These are phyloP conservation scores for Podospora pseudoanserina DNA, from an alignment of 495 filamentous ascomycete genomes.

Conservation along the genomic window DNA sequence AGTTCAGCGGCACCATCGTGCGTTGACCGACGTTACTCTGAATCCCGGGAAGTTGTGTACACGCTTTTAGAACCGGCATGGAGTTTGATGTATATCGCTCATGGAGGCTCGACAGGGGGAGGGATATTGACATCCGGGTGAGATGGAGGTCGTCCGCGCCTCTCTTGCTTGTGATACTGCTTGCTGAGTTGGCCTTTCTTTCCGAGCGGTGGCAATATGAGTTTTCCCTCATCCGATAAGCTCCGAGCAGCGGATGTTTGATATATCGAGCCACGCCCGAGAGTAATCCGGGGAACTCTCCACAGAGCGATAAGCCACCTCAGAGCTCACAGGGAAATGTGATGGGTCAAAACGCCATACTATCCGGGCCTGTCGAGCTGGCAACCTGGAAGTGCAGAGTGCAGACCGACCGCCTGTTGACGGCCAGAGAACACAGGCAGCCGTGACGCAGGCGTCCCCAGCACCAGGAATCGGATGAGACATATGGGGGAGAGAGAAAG, in stretches of 20 bases:
- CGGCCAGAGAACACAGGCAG: no score
- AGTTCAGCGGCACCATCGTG: slow-evolving; percentile 6
- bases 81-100: slow-evolving; percentile 5
- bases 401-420: no score
- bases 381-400: background rate
- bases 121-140: background rate
- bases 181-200: background rate
- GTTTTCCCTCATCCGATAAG: slow-evolving; percentile 12
- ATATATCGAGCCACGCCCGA: slow-evolving; percentile 6
- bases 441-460: background rate
- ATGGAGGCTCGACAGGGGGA: background rate
- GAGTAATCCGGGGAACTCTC: slow-evolving; percentile 18
- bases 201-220: slow-evolving; percentile 6
- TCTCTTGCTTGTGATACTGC: background rate
- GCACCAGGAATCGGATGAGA: background rate
- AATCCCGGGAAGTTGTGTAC: slow-evolving; percentile 7
- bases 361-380: background rate
- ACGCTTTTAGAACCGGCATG: background rate
- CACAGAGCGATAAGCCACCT: slow-evolving; percentile 15
- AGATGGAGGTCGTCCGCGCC: background rate
- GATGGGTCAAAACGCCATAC: background rate
- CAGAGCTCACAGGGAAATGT: background rate
- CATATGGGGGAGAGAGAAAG: background rate
- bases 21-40: slow-evolving; percentile 7
- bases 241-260: slow-evolving; percentile 12